Conservation (phyloP, 345 rosid species). For the Anacardium occidentale region DNA sequence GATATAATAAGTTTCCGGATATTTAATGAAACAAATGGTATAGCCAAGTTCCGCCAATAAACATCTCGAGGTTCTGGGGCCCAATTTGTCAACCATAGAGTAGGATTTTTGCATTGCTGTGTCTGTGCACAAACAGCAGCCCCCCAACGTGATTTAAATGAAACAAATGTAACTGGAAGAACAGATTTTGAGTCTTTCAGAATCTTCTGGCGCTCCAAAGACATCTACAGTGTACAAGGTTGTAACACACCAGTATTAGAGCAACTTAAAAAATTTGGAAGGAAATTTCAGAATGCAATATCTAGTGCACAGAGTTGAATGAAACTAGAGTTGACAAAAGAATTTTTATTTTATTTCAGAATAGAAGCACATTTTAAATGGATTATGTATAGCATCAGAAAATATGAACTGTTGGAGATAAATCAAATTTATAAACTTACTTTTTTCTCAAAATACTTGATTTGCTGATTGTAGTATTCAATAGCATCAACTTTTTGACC, state of each 20-base stretch:
- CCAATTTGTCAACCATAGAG: slow-evolving; percentile 92
- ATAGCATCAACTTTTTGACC: slow-evolving; percentile 77
- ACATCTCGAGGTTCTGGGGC: slow-evolving; percentile 96
- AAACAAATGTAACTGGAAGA: slow-evolving; percentile 95
- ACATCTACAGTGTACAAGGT: slow-evolving; percentile 48
- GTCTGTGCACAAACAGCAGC: slow-evolving; percentile 99
- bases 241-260: slow-evolving; percentile 9
- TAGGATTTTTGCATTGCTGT: slow-evolving; percentile 81
- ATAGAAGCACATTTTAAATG: background rate
- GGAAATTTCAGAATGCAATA: slow-evolving; percentile 4
- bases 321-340: background rate
- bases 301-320: background rate
- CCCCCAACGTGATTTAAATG: slow-evolving; percentile 93
- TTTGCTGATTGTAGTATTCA: slow-evolving; percentile 70
- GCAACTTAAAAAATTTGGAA: slow-evolving; percentile 3
- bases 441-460: slow-evolving; percentile 51
- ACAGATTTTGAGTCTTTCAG: slow-evolving; percentile 66
- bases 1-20: slow-evolving; percentile 71
- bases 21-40: slow-evolving; percentile 75
- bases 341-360: background rate
- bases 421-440: slow-evolving; percentile 41
- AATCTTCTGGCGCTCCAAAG: slow-evolving; percentile 67
- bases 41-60: slow-evolving; percentile 80
- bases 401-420: background rate
- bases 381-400: background rate